A percentile compares a stretch with the other conserved stretches of the same genome.
These are phyloP conservation scores for Aspergillus homomorphus DNA, from an alignment of 495 filamentous ascomycete genomes.

Conservation along the genomic window DNA sequence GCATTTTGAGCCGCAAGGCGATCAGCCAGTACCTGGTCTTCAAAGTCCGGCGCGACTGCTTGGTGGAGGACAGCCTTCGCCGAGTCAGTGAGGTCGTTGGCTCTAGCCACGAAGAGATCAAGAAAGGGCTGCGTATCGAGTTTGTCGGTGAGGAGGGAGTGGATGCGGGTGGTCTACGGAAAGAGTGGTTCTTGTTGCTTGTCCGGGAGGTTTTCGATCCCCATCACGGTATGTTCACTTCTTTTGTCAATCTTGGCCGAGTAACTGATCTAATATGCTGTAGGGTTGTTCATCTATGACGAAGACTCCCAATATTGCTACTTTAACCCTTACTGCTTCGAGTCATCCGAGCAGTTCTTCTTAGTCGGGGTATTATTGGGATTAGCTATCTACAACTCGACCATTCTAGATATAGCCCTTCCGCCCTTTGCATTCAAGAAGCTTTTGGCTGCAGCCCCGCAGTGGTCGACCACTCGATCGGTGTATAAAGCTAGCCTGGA, in stretches of 20 bases:
- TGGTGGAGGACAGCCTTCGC: slow-evolving; percentile 87
- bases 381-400: slow-evolving; percentile 94
- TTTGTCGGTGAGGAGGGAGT: slow-evolving; percentile 89
- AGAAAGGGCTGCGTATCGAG: slow-evolving; percentile 85
- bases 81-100: slow-evolving; percentile 86
- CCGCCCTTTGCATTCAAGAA: slow-evolving; percentile 94
- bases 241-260: neutral
- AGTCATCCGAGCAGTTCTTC: slow-evolving; percentile 92
- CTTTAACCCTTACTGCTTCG: slow-evolving; percentile 89
- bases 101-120: slow-evolving; percentile 79
- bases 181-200: slow-evolving; percentile 94
- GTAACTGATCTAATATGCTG: slow-evolving; percentile 19
- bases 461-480: slow-evolving; percentile 54
- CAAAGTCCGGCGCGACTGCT: slow-evolving; percentile 77
- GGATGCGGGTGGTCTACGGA: slow-evolving; percentile 86
- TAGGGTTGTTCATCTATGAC: slow-evolving; percentile 88
- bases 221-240: slow-evolving; percentile 66
- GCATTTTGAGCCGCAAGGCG: slow-evolving; percentile 69
- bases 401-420: slow-evolving; percentile 85
- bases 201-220: slow-evolving; percentile 92
- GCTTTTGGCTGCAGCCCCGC: slow-evolving; percentile 66
- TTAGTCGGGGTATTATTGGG: slow-evolving; percentile 86
- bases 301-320: slow-evolving; percentile 94
- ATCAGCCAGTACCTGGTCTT: slow-evolving; percentile 79
- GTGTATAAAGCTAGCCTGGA: slow-evolving; percentile 71